A percentile compares a stretch with the other conserved stretches of the same genome.
phyloP scores from a whole-genome alignment of 108 stramenopile species.

The Mayamaea pseudoterrestris region DNA sequence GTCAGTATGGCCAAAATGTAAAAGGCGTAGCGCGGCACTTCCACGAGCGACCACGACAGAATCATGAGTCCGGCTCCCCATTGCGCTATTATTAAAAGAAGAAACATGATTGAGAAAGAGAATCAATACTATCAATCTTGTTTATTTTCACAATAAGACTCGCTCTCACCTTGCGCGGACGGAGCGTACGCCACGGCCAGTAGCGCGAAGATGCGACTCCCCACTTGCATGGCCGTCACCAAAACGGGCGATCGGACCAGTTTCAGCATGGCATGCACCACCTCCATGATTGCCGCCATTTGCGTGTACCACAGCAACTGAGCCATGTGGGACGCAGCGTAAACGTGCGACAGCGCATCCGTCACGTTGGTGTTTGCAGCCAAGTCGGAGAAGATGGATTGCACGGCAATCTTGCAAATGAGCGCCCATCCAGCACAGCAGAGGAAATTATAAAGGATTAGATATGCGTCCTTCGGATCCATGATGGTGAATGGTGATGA shows the following conservation, averaged over 20 bases:
- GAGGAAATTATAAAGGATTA: slow-evolving; percentile 77
- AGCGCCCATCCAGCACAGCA: slow-evolving; percentile 83
- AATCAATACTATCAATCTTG: not conserved
- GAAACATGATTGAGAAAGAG: not conserved
- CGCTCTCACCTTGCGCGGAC: slow-evolving; percentile 58
- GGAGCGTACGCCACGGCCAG: slow-evolving; percentile 51
- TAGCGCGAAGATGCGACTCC: slow-evolving; percentile 71
- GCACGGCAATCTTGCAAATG: slow-evolving; percentile 46
- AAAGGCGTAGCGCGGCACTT: slow-evolving; percentile 93
- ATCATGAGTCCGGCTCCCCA: slow-evolving; percentile 84
- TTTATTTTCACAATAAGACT: not conserved
- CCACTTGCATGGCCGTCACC: slow-evolving; percentile 89
- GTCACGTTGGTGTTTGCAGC: slow-evolving; percentile 9
- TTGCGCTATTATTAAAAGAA: too few species aligned
- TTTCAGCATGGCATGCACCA: slow-evolving; percentile 84
- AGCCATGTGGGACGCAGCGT: slow-evolving; percentile 5
- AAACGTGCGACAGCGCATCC: slow-evolving; percentile 1
- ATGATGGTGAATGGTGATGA: slow-evolving; percentile 4
- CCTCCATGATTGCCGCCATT: slow-evolving; percentile 71
- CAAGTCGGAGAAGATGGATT: slow-evolving; percentile 20
- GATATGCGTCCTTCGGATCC: slow-evolving; percentile 46
- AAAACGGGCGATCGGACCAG: slow-evolving; percentile 86
- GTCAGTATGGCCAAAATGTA: slow-evolving; percentile 79
- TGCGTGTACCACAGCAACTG: slow-evolving; percentile 48
- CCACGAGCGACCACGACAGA: slow-evolving; percentile 78